Conservation (phyloP, 345 rosid species). For the thale cress (Arabidopsis thaliana) region TAIR10.1 NC_003074.8:6566501-6567000, state of each 20-base stretch:
- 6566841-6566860: neutral
- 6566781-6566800: constrained; percentile 10
- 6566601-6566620: neutral
- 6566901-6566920: neutral
- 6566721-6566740: constrained; percentile 21
- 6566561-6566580: constrained; percentile 7
- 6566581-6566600: constrained; percentile 33
- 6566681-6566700: constrained; percentile 25
- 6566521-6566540: constrained; percentile 34
- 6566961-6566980: neutral
- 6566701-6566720: constrained; percentile 32
- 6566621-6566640: neutral
- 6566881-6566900: neutral
- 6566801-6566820: constrained; percentile 15
- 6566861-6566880: neutral
- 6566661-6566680: constrained; percentile 14
- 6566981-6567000: neutral
- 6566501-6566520: constrained; percentile 43
- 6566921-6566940: neutral
- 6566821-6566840: neutral
- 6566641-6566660: constrained; percentile 7
- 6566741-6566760: neutral
- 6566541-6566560: constrained; percentile 36
- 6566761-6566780: constrained; percentile 10
- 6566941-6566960: neutral